Base-by-base conservation (phyloP, 257 asterid species). In the Rehmannia glutinosa region DNA sequence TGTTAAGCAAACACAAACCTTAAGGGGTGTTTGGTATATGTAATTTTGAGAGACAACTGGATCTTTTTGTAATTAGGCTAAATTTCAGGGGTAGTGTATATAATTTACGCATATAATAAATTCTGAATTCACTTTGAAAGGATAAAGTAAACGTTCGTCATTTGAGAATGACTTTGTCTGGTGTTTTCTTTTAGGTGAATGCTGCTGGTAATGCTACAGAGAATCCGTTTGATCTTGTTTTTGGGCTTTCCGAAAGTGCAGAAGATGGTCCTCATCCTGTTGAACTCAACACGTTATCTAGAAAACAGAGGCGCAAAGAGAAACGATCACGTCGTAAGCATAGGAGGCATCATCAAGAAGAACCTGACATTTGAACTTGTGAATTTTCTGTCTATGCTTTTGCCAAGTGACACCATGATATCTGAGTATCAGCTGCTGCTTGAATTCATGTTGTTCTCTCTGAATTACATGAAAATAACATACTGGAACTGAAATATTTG, bases 171-270 rank as follows among this genome's bases (percentile, higher is more conserved):
- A n/a, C 27, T 13, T 12, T 24, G 2, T 52, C 53, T 27, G 4
- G 11, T 42, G 30, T 30, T 70, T 60, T 52, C 12, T 65, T 41
- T 69, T 75, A 87, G 98, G 78, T 54, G 66, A 71, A 54, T 55
- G 28, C 75, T 59, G 82, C 25, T 13, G 73, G 13, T 20, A 77
- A 51, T 74, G 46, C 58, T 57, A 45, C 19, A n/a, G 84, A 66
- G 64, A 71, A 80, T 70, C 95, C 96, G 23, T 85, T 91, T 51
- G 94, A 88, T 66, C 76, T 84, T 67, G 55, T 91, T 32, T 80
- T 90, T 12, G 93, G 91, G 79, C 20, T 13, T 68, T 58, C 84
- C 25, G 86, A 33, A 61, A 71, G 50, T 56, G 64, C 47, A 8
- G 79, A 70, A 38, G 81, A 74, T 69, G 75, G 7, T 66, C 68